Conservation (phyloP, 2,329 filamentous ascomycete genomes). For the Diplodia sapinea region DNA sequence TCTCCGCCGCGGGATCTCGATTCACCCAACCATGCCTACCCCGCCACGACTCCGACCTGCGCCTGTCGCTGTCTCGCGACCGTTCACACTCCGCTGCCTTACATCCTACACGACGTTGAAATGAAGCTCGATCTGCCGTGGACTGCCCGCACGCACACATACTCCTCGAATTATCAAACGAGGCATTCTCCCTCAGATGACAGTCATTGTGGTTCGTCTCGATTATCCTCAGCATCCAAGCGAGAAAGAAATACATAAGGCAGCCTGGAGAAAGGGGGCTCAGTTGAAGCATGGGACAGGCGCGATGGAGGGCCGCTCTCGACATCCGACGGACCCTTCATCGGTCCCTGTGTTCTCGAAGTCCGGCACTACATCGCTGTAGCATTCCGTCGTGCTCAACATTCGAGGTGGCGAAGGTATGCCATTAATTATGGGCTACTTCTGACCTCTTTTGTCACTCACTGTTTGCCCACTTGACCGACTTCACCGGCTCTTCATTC, state of each 20-base stretch:
- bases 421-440: too few relatives aligned
- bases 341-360: neutral
- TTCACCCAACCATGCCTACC: too few relatives aligned
- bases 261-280: neutral
- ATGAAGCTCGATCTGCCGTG: neutral
- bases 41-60: neutral
- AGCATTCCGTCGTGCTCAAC: neutral
- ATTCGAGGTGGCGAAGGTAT: neutral
- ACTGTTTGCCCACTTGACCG: too few relatives aligned
- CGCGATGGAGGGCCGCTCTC: neutral
- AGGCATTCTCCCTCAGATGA: neutral
- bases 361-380: neutral
- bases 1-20: neutral
- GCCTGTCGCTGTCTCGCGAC: neutral
- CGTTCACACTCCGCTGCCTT: neutral
- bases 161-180: neutral
- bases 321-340: neutral
- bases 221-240: neutral
- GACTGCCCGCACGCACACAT: neutral
- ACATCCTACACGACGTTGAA: neutral
- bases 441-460: too few relatives aligned
- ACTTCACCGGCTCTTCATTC: too few relatives aligned
- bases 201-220: neutral
- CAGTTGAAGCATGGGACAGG: neutral
- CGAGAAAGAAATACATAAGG: neutral